phyloP scores from a whole-genome alignment of 495 filamentous ascomycete genomes.

The Hapsidospora chrysogenum region DNA sequence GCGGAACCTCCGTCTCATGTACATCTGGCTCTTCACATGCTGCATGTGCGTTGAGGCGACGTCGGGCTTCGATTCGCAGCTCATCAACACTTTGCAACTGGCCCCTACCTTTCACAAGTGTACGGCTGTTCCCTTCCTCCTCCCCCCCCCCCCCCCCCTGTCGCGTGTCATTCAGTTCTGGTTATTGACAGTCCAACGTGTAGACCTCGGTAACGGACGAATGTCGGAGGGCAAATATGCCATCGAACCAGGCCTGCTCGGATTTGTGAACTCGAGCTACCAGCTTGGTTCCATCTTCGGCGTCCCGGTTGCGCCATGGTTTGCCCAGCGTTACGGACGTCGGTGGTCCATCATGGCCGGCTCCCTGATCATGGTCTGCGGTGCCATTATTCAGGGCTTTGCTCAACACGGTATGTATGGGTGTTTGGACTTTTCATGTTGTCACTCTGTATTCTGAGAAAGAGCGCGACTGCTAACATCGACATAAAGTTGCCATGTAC shows the following conservation, averaged over 20 bases:
- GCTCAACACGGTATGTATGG: not conserved
- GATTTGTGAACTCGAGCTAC: conserved; percentile 17
- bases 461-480: not conserved
- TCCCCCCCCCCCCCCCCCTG: conserved; percentile 13
- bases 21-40: conserved; percentile 45
- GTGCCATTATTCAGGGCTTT: conserved; percentile 27
- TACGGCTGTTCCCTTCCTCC: conserved; percentile 18
- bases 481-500: conserved; percentile 30
- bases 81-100: conserved; percentile 51
- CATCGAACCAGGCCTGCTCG: conserved; percentile 7
- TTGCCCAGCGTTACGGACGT: conserved; percentile 27
- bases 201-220: conserved; percentile 19
- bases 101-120: conserved; percentile 40
- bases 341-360: conserved; percentile 32
- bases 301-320: conserved; percentile 28
- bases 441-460: not conserved
- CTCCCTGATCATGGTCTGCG: conserved; percentile 29
- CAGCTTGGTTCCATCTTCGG: conserved; percentile 28
- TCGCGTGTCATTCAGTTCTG: conserved; percentile 11
- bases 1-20: conserved; percentile 40
- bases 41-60: conserved; percentile 58
- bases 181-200: not conserved
- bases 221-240: not conserved
- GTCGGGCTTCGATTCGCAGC: conserved; percentile 53
- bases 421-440: too few species aligned